Percentiles rank a stretch among this genome's conserved stretches.
These are phyloP conservation scores for Cylindrotheca fusiformis DNA, from an alignment of 108 stramenopile genomes.

Conservation along the genomic window DNA sequence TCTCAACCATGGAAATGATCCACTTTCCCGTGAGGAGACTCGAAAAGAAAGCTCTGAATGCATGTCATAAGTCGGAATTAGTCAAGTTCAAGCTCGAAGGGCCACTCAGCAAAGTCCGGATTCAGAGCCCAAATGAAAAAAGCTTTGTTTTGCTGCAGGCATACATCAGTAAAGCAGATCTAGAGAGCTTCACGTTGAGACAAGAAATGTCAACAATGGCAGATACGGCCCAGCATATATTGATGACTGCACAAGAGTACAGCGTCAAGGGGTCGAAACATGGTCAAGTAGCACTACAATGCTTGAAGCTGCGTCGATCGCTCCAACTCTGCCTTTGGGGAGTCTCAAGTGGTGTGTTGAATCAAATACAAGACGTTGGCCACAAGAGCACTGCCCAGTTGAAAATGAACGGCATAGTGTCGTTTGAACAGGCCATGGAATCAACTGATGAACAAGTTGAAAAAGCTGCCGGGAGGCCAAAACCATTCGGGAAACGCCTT, in stretches of 20 bases:
- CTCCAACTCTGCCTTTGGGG: conserved; percentile 64
- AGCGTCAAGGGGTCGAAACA: conserved; percentile 59
- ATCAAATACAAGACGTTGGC: conserved; percentile 75
- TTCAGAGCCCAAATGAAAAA: conserved; percentile 73
- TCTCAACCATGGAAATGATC: conserved; percentile 60
- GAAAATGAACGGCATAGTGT: conserved; percentile 42
- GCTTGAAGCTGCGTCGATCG: conserved; percentile 58
- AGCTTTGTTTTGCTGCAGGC: conserved; percentile 84
- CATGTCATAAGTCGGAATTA: conserved; percentile 54
- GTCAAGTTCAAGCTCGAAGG: conserved; percentile 76
- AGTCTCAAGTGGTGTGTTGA: conserved; percentile 64
- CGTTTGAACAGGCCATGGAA: conserved; percentile 71
- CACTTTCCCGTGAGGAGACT: conserved; percentile 64
- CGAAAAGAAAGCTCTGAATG: conserved; percentile 82
- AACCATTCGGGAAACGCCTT: conserved; percentile 61
- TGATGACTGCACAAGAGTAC: conserved; percentile 72
- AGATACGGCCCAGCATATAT: conserved; percentile 62
- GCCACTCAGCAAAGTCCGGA: conserved; percentile 68
- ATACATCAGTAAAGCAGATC: conserved; percentile 56
- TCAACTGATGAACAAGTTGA: conserved; percentile 45
- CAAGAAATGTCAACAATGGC: conserved; percentile 65
- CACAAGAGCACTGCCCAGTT: conserved; percentile 39
- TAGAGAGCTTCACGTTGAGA: conserved; percentile 59
- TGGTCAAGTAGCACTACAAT: conserved; percentile 58
- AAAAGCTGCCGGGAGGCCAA: conserved; percentile 35